Conservation (phyloP, 75 land plant species). For the Cryptomeria japonica region DNA sequence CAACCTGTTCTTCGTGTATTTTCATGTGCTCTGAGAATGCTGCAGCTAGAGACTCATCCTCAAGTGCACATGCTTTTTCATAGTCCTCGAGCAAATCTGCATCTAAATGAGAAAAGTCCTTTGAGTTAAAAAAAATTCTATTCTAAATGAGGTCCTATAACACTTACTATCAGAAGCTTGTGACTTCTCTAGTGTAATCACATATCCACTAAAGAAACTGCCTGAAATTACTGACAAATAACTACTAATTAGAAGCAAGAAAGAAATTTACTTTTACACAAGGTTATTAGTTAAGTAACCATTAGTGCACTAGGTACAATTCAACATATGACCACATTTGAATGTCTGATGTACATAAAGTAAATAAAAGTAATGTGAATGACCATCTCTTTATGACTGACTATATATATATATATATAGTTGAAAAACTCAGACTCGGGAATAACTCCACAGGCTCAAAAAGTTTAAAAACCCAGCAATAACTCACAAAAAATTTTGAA, state of each 20-base stretch:
- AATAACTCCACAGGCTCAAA: too few relatives aligned
- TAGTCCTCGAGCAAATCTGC: slow-evolving; percentile 6
- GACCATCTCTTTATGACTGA: too few relatives aligned
- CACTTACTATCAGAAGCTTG: neutral
- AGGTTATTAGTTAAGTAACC: neutral
- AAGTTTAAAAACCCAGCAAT: too few relatives aligned
- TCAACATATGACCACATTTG: neutral
- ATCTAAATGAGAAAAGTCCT: neutral
- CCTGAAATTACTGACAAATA: neutral
- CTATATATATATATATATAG: too few relatives aligned
- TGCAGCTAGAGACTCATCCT: slow-evolving; percentile 7
- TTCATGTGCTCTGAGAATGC: neutral
- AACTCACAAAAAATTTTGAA: too few relatives aligned
- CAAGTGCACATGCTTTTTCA: slow-evolving; percentile 9
- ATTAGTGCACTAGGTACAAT: neutral
- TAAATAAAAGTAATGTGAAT: neutral
- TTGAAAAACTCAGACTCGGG: too few relatives aligned
- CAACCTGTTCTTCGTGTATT: slow-evolving; percentile 11
- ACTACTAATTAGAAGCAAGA: neutral
- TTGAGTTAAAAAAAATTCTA: neutral
- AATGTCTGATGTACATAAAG: neutral
- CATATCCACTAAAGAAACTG: neutral
- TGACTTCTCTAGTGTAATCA: neutral
- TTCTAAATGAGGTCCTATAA: neutral
- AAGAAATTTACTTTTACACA: neutral